These are phyloP conservation scores for Globisporangium radiosum DNA, from an alignment of 352 stramenopile genomes.

Conservation along the genomic window DNA sequence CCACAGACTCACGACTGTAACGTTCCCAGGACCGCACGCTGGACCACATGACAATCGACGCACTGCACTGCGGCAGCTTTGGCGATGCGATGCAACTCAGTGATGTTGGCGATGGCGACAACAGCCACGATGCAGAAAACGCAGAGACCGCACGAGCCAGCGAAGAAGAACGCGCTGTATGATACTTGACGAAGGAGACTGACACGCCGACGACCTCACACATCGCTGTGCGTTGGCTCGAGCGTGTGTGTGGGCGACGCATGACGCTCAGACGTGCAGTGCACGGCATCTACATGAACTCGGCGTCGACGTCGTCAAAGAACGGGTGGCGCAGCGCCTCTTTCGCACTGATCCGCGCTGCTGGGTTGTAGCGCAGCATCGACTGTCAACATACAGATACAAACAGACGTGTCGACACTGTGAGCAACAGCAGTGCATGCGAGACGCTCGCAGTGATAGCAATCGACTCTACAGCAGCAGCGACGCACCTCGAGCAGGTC, in stretches of 20 bases:
- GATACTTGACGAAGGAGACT: neutral
- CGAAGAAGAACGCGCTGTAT: neutral
- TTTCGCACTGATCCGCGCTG: slow-evolving; percentile 69
- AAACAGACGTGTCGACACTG: neutral
- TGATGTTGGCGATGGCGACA: neutral
- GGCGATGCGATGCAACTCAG: neutral
- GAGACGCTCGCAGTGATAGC: neutral
- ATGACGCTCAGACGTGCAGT: no score
- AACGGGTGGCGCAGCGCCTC: slow-evolving; percentile 79
- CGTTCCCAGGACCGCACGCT: neutral
- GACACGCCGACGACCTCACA: no score
- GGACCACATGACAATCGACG: neutral
- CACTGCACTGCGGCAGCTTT: neutral
- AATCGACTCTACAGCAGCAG: neutral
- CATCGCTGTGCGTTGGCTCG: no score
- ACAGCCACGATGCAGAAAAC: neutral
- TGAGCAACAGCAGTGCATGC: neutral
- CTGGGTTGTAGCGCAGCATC: slow-evolving; percentile 74
- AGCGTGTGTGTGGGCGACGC: no score
- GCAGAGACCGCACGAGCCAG: neutral
- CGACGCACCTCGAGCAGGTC: slow-evolving; percentile 50
- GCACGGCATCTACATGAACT: slow-evolving; percentile 41
- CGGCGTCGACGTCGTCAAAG: slow-evolving; percentile 74
- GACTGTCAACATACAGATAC: slow-evolving; percentile 17
- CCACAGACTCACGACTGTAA: no score